phyloP scores from a whole-genome alignment of 768 basidiomycete genomes.

The Mrakia gelida region DNA sequence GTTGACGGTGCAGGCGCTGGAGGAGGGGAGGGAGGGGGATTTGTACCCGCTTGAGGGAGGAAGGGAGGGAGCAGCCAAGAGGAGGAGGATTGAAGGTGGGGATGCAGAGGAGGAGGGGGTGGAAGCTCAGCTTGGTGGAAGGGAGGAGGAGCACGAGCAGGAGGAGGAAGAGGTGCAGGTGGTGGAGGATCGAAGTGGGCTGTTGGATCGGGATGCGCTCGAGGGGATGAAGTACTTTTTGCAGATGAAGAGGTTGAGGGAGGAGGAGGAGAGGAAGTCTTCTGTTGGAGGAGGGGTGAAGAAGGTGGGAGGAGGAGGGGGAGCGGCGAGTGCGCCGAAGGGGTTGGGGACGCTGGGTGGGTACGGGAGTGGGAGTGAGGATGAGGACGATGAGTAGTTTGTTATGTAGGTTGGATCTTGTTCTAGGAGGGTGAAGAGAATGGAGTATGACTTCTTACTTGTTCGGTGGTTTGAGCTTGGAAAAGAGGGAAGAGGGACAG shows the following conservation, averaged over 20 bases:
- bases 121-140: slow-evolving; percentile 7
- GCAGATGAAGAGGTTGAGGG: slow-evolving; percentile 71
- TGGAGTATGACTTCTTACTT: too few relatives aligned
- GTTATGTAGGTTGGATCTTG: too few relatives aligned
- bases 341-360: slow-evolving; percentile 20
- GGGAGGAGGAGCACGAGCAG: slow-evolving; percentile 41
- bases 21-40: slow-evolving; percentile 60
- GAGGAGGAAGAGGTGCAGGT: slow-evolving; percentile 39
- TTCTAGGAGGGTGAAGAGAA: too few relatives aligned
- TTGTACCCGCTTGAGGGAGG: slow-evolving; percentile 44
- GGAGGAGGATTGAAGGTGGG: slow-evolving; percentile 34
- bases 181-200: slow-evolving; percentile 45
- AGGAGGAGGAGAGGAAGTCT: slow-evolving; percentile 40
- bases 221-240: slow-evolving; percentile 89
- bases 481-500: too few relatives aligned
- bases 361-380: slow-evolving; percentile 29
- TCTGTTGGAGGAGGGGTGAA: not conserved
- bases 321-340: too few relatives aligned
- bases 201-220: slow-evolving; percentile 77
- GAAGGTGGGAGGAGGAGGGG: too few relatives aligned
- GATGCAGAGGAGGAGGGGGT: slow-evolving; percentile 38
- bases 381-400: not conserved
- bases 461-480: too few relatives aligned
- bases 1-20: slow-evolving; percentile 75
- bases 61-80: slow-evolving; percentile 45